Base-by-base conservation (phyloP, 352 stramenopile species). In the Blastocystis sp. region DNA sequence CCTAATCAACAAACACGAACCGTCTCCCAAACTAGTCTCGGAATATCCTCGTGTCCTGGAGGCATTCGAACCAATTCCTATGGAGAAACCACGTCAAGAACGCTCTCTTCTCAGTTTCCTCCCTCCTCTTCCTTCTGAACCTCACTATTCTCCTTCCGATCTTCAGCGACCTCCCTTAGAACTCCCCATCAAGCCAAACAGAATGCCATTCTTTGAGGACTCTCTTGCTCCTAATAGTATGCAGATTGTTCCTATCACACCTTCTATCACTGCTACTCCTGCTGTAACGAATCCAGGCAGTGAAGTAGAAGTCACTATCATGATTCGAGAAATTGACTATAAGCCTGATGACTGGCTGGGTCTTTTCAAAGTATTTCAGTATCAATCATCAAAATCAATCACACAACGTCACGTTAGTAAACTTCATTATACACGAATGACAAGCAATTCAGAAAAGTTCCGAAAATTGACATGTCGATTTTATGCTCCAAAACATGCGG, bases 401-500 rank as follows among this genome's bases (percentile, higher is more conserved):
- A 56, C 70, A 19, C 70, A 62, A 54, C 70, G 70, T 15, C 70
- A 81, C 15, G 22, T 81, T 56, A 24, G 19, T 22, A 53, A 56
- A n/a, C 27, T 81, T 51, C 70, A 81, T 56, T 81, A 60, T 40
- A 22, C 40, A 2, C 70, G 70, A 15, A 60, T 64, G 22, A 42
- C 27, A 6, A 62, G 70, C 19, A 62, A 60, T 24, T 51, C 35
- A 24, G 48, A 81, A 33, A 51, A 54, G n/a, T 81, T 81, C 53
- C 22, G n/a, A 40, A 81, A 81, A 42, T 60, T 64, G 48, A 48
- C 53, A 17, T 81, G 70, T 51, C 70, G 48, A 22, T 81, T 81
- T 44, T 81, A 81, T 40, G 70, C 70, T 22, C 70, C 70, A 54
- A 81, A 81, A 64, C 70, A 81, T 30, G 70, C 70, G 5, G 70